phyloP scores from a whole-genome alignment of 306 rosid species.

The Fagus crenata region DNA sequence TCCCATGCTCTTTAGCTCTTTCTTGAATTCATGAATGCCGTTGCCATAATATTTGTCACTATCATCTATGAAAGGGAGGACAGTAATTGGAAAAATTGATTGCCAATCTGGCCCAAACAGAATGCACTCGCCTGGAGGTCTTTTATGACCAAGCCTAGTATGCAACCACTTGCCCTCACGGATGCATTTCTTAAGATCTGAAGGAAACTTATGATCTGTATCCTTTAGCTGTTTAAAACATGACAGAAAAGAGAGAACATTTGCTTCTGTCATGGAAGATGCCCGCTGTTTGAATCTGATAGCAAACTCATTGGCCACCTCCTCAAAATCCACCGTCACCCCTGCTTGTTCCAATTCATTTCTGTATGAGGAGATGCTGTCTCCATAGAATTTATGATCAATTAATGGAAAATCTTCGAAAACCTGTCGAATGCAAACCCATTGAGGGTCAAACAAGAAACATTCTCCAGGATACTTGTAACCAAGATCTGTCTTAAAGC shows the following conservation, averaged over 20 bases:
- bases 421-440: conserved; percentile 66
- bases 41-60: conserved; percentile 43
- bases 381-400: conserved; percentile 49
- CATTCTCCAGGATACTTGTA: conserved; percentile 52
- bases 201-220: conserved; percentile 29
- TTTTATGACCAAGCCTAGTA: conserved; percentile 43
- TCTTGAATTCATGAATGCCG: conserved; percentile 41
- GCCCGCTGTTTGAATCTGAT: conserved; percentile 42
- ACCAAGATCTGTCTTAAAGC: conserved; percentile 60
- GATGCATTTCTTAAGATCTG: conserved; percentile 28
- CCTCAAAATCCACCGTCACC: conserved; percentile 59
- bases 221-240: conserved; percentile 42
- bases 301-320: conserved; percentile 40
- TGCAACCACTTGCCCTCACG: conserved; percentile 50
- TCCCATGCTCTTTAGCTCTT: conserved; percentile 60
- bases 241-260: conserved; percentile 48
- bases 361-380: conserved; percentile 24
- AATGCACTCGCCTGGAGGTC: conserved; percentile 58
- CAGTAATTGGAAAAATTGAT: conserved; percentile 49
- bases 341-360: conserved; percentile 44
- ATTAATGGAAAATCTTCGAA: conserved; percentile 53
- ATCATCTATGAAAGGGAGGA: conserved; percentile 73
- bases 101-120: conserved; percentile 62
- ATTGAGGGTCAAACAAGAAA: conserved; percentile 47
- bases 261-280: conserved; percentile 35